These are phyloP conservation scores for Hordeum marinum DNA, from an alignment of 176 grass and related monocot genomes.

Conservation along the genomic window DNA sequence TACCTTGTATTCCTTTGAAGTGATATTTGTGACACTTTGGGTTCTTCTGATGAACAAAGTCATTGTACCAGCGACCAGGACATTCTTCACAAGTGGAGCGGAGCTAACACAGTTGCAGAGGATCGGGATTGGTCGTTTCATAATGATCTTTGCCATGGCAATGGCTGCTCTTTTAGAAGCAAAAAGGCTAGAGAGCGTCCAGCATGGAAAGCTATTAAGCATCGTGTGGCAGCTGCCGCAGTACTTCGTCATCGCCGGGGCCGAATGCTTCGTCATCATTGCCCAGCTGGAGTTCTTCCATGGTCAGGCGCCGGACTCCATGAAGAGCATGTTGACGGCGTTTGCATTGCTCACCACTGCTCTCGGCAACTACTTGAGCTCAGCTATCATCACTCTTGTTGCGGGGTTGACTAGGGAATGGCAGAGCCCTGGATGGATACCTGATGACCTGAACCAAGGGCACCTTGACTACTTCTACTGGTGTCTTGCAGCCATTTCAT, in stretches of 20 bases:
- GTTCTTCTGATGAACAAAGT: constrained; percentile 56
- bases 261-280: constrained; percentile 58
- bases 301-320: constrained; percentile 59
- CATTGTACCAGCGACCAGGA: constrained; percentile 40
- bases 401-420: constrained; percentile 30
- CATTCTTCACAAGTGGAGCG: constrained; percentile 28
- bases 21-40: constrained; percentile 51
- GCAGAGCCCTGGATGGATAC: constrained; percentile 66
- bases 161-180: constrained; percentile 54
- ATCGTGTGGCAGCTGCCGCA: constrained; percentile 80
- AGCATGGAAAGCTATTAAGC: constrained; percentile 23
- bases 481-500: constrained; percentile 39
- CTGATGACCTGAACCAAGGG: constrained; percentile 72
- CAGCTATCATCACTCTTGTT: constrained; percentile 48
- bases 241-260: constrained; percentile 57
- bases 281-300: constrained; percentile 72
- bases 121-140: constrained; percentile 63
- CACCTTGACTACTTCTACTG: constrained; percentile 84
- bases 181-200: constrained; percentile 47
- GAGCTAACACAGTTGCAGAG: constrained; percentile 69
- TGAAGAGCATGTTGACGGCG: constrained; percentile 68
- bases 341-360: constrained; percentile 56
- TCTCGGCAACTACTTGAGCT: constrained; percentile 75
- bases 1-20: constrained; percentile 65
- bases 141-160: constrained; percentile 69